These are phyloP conservation scores for Cavenderia fasciculata DNA, from an alignment of 78 protist species.

Conservation along the genomic window DNA sequence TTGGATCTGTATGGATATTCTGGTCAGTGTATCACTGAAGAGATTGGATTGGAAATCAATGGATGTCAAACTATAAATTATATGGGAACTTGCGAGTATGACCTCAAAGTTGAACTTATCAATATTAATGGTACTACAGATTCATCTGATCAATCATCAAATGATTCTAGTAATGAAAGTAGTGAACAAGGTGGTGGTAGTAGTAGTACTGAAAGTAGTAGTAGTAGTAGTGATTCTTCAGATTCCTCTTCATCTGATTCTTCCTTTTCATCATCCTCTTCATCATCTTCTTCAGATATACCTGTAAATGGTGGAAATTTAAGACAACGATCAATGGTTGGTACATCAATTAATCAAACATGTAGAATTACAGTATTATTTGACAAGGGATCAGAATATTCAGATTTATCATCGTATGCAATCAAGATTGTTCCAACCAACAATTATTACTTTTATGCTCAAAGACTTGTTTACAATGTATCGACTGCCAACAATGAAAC, in stretches of 20 bases:
- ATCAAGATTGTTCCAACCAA: slow-evolving; percentile 13
- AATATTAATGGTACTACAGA: background rate
- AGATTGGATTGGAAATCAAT: background rate
- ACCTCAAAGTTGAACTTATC: background rate
- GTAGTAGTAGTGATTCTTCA: too few relatives aligned
- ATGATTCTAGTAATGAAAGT: too few relatives aligned
- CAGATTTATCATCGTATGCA: slow-evolving; percentile 13
- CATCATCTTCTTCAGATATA: too few relatives aligned
- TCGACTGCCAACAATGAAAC: slow-evolving; percentile 15
- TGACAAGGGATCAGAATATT: slow-evolving; percentile 1
- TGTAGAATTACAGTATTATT: slow-evolving; percentile 12
- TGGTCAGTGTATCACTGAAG: slow-evolving; percentile 7
- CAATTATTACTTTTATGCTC: slow-evolving; percentile 42
- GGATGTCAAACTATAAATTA: slow-evolving; percentile 50
- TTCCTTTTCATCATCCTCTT: too few relatives aligned
- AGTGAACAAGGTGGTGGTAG: too few relatives aligned
- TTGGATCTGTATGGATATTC: slow-evolving; percentile 44
- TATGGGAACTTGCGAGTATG: slow-evolving; percentile 49
- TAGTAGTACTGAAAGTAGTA: too few relatives aligned
- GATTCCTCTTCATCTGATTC: too few relatives aligned
- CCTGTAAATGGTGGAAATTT: too few relatives aligned
- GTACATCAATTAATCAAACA: background rate
- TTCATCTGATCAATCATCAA: too few relatives aligned
- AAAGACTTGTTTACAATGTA: slow-evolving; percentile 47
- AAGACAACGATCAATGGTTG: too few relatives aligned